Base-by-base conservation (phyloP, 257 asterid species). In the Nicotiana benthamiana region DNA sequence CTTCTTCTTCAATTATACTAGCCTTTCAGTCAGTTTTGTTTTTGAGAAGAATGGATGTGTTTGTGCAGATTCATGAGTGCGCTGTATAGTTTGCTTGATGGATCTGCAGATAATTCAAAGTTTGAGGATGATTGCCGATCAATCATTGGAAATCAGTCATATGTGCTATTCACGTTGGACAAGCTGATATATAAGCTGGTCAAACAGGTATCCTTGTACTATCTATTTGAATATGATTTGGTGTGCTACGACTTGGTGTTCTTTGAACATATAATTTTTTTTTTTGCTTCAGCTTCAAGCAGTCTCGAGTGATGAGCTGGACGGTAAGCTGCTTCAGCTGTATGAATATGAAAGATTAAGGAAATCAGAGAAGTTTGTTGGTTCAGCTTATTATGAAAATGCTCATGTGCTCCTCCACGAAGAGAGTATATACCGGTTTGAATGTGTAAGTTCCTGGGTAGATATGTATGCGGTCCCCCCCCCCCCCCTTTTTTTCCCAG, bases 41-140 rank as follows among this genome's bases (percentile, higher is more conserved):
- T 72, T 72, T 72, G 24, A 56, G 81, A 17, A 52, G 20, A n/a
- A 51, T 75, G 43, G 60, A 52, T 60, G 48, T 64, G 13, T 51
- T 75, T 72, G 32, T 84, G 90, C 94, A 96, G 99, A 88, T 96
- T 96, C 88, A 91, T 91, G 91, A 85, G 87, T 82, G 91, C 97
- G 10, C 80, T 96, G 67, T 94, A 92, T 82, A 86, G 97, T 85
- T 91, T 96, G 86, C 97, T 96, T 15, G 97, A 94, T 86, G 99
- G 99, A 82, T 91, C 98, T 79, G 86, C 90, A 79, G 99, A 96
- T 82, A 96, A 94, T 84, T 22, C 97, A 34, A 94, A 92, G 88
- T 96, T 90, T 36, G 99, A 96, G 89, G 98, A 96, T 83, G 99
- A 96, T 77, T 96, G 98, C 67, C 97, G 98, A 75, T 89, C 96